A percentile compares a stretch with the other conserved stretches of the same genome.
These are phyloP conservation scores for Bertia moriformis DNA, from an alignment of 2,329 filamentous ascomycete genomes.

Conservation along the genomic window DNA sequence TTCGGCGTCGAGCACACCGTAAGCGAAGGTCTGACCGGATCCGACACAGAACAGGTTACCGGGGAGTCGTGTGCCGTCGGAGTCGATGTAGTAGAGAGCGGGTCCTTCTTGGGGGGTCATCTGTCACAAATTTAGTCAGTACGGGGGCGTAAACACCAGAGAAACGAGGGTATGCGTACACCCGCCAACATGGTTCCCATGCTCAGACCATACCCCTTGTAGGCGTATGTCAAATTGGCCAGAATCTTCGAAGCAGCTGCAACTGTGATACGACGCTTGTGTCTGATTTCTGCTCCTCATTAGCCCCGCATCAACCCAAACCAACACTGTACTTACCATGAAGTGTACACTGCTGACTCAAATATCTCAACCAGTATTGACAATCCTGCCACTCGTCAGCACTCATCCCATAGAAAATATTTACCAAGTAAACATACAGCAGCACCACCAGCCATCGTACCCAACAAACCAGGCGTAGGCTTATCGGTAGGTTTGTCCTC, in stretches of 20 bases:
- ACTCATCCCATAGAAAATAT: not conserved
- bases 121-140: no score
- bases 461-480: constrained; percentile 85
- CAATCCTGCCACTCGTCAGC: constrained; percentile 42
- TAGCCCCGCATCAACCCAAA: not conserved
- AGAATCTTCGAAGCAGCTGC: constrained; percentile 96
- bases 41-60: constrained; percentile 98
- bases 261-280: constrained; percentile 97
- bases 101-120: constrained; percentile 86
- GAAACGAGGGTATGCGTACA: no score
- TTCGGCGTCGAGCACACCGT: constrained; percentile 91
- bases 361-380: constrained; percentile 98
- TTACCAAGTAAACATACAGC: constrained; percentile 26
- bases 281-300: constrained; percentile 53
- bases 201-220: constrained; percentile 96
- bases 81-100: constrained; percentile 97
- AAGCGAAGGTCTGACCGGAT: constrained; percentile 95
- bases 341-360: constrained; percentile 97
- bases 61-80: constrained; percentile 78
- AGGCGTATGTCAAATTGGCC: constrained; percentile 92
- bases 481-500: constrained; percentile 24
- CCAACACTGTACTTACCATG: constrained; percentile 41
- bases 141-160: no score
- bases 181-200: constrained; percentile 99
- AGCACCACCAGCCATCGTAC: constrained; percentile 96